Evolutionary conservation across 2,329 filamentous ascomycete species (phyloP).

Genomic region (Raffaelea ambrosiae): DNA sequence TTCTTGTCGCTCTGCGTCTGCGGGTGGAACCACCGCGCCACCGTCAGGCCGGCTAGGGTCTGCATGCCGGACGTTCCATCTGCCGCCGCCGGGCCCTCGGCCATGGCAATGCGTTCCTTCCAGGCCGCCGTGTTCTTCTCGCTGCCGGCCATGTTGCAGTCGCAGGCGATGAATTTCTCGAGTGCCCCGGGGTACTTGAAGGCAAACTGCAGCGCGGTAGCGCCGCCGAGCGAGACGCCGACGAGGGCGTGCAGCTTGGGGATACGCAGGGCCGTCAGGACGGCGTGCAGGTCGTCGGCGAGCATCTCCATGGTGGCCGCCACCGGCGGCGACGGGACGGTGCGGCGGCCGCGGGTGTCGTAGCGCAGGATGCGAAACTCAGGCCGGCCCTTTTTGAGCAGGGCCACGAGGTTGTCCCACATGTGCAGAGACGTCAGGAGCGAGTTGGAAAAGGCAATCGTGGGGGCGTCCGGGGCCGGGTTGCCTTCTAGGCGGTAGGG

Average conservation of each 20-base stretch:
- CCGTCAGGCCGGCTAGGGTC: conserved; percentile 61
- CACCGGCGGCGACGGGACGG: conserved; percentile 34
- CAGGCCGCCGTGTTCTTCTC: conserved; percentile 69
- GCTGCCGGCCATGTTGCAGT: conserved; percentile 68
- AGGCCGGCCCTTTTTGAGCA: conserved; percentile 51
- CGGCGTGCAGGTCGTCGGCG: conserved; percentile 54
- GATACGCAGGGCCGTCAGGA: conserved; percentile 64
- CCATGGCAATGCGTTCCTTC: conserved; percentile 65
- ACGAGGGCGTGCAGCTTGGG: conserved; percentile 57
- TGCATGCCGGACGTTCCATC: conserved; percentile 50
- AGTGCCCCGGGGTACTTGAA: conserved; percentile 56
- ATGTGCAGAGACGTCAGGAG: conserved; percentile 70
- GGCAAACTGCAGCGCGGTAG: conserved; percentile 65
- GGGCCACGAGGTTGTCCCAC: conserved; percentile 66
- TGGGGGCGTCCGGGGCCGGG: conserved; percentile 55
- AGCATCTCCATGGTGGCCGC: conserved; percentile 56
- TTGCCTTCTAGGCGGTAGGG: conserved; percentile 72
- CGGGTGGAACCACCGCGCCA: conserved; percentile 71
- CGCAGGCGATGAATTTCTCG: conserved; percentile 59
- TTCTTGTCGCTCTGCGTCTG: conserved; percentile 34
- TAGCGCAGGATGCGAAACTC: conserved; percentile 70
- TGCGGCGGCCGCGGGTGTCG: conserved; percentile 61
- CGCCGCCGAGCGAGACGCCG: conserved; percentile 75
- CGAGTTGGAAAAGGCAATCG: conserved; percentile 70
- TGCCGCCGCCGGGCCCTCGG: conserved; percentile 37